Evolutionary conservation across 768 basidiomycete genomes (phyloP), one percentile per base, ranked within the genome.

Genomic region (Mycena filopes): DNA sequence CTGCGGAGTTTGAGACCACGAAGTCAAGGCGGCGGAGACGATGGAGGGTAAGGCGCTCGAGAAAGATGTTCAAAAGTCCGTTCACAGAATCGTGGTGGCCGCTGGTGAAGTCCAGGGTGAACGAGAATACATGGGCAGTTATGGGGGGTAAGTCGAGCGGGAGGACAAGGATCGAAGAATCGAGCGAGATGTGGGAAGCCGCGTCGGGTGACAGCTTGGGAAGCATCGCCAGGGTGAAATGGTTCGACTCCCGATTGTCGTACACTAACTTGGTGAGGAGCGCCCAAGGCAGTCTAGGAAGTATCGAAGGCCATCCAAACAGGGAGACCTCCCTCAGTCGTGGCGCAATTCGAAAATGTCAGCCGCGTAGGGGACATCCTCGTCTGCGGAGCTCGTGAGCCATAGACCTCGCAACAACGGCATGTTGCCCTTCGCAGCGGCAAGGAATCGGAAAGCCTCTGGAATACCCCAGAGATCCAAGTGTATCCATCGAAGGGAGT

Each of bases 401-500:
- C 7, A 18, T 5, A 53, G 56, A 15, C 20, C 13, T 2, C 54
- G 28, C 31, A 66, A 40, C 5, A 47, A 23, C 18, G 65, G 46
- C 11, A 66, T 29, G 40, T 55, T 51, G 28, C 50, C 53, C 21
- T 50, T 46, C 4, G 55, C 38, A 10, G 1, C 20, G 28, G 23
- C 25, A 8, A 66, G 45, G 20, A 49, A 21, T 18, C 18, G 4
- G 36, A 65, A 21, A 28, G 41, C 23, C n/a, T 9, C 20, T 1
- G 41, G 50, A 16, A 46, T 20, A 7, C 46, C 20, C 33, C 45
- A 55, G 20, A 60, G 26, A 13, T 36, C 21, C 3, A 61, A 46
- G 15, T 41, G 10, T 51, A 21, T 41, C 65, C 65, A 67, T 9
- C 60, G 54, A 21, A 25, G 16, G 18, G 60, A 57, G 47, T 62